phyloP scores from a whole-genome alignment of 805 yeast genomes.

The Wickerhamiella hasegawae region DNA sequence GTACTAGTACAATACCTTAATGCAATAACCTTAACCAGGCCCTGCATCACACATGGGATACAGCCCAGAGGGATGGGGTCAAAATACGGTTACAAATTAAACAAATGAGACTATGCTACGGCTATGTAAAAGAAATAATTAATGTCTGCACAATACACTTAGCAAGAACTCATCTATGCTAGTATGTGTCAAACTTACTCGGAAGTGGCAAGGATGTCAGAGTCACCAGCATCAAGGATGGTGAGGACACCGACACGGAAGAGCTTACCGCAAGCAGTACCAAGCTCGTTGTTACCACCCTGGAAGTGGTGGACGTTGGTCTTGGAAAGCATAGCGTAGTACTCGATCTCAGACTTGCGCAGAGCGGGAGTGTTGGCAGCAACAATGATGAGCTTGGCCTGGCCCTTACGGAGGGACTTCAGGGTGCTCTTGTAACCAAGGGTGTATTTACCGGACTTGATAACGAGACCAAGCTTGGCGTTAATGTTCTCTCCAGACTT shows the following conservation, averaged over 20 bases:
- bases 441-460: constrained; percentile 99
- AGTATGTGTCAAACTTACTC: no score
- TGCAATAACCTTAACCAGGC: no score
- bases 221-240: constrained; percentile 98
- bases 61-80: no score
- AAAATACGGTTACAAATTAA: no score
- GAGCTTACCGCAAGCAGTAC: constrained; percentile 99
- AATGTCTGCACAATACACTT: no score
- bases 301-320: constrained; percentile 96
- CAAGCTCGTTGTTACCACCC: constrained; percentile 99
- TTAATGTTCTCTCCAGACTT: constrained; percentile 85
- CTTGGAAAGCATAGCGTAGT: constrained; percentile 99
- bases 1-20: no score
- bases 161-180: no score
- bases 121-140: no score
- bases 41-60: no score
- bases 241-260: constrained; percentile 99
- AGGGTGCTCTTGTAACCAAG: constrained; percentile 98
- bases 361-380: constrained; percentile 99
- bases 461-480: constrained; percentile 94
- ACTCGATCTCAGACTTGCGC: constrained; percentile 99
- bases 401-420: constrained; percentile 96
- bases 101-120: no score
- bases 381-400: constrained; percentile 94
- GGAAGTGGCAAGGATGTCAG: constrained; percentile 62